These are phyloP conservation scores for Leccinum imitatum DNA, from an alignment of 768 basidiomycete species.

Conservation along the genomic window DNA sequence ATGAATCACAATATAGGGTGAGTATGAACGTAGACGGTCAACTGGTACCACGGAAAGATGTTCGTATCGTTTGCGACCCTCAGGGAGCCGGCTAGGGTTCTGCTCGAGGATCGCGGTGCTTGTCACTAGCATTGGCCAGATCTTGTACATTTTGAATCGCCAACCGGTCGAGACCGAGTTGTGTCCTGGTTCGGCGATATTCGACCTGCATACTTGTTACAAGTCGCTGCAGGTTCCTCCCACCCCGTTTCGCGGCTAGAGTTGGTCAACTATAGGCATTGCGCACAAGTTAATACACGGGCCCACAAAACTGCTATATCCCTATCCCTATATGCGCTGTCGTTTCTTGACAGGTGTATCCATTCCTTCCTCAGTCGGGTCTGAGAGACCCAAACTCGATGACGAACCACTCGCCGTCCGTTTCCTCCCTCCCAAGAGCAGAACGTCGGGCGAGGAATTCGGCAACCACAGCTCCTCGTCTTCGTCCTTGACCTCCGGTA, in stretches of 20 bases:
- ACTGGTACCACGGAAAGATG: too few relatives aligned
- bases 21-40: too few relatives aligned
- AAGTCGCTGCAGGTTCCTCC: too few relatives aligned
- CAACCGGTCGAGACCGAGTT: too few relatives aligned
- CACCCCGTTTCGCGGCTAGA: too few relatives aligned
- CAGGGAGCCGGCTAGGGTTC: background rate
- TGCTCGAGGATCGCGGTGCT: too few relatives aligned
- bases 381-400: constrained; percentile 23
- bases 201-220: too few relatives aligned
- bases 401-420: constrained; percentile 26
- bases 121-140: too few relatives aligned
- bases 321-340: constrained; percentile 10
- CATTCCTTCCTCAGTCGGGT: constrained; percentile 13
- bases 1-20: too few relatives aligned
- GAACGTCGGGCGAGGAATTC: constrained; percentile 41
- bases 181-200: too few relatives aligned
- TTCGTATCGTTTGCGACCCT: too few relatives aligned
- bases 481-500: constrained; percentile 16
- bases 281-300: constrained; percentile 1
- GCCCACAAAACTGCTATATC: background rate
- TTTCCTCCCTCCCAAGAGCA: constrained; percentile 32
- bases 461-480: constrained; percentile 44
- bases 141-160: too few relatives aligned
- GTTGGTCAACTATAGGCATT: background rate
- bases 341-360: constrained; percentile 31